Base-by-base conservation (phyloP, 306 rosid species). In the Ammopiptanthus mongolicus region DNA sequence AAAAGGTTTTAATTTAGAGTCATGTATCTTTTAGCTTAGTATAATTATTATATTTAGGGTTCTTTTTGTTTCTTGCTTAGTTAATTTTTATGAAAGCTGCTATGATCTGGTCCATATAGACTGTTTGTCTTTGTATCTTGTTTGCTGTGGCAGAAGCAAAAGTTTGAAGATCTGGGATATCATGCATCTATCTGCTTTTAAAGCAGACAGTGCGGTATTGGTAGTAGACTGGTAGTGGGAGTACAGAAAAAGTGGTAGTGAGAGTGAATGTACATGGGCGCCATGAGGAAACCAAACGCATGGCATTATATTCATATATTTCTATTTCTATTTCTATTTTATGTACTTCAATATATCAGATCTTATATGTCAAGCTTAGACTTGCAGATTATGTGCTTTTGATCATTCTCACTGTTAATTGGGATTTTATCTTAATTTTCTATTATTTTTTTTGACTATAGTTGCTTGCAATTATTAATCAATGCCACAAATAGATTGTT, bases 121-220 rank as follows among this genome's bases (percentile, higher is more conserved):
- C 82, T 69, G 79, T 82, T 55, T 83, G 80, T 86, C 82, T 80
- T 84, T 86, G 81, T 79, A 78, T 74, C 76, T 78, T 81, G 77
- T 83, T 86, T 71, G 80, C 13, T 78, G 31, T 80, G 74, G 62
- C 68, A 67, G 84, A 81, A 78, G 86, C 77, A 84, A 84, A 84
- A 78, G 86, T 57, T 70, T 41, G 31, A 81, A 77, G 75, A 78
- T 83, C 77, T 86, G 79, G 74, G 76, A 72, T 84, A 86, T 78
- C 65, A 78, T 85, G 57, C 25, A 47, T 71, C 75, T 71, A 47
- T 71, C 75, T 71, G 82, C 86, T 86, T 84, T 84, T 75, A 60
- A 81, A 81, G 86, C 78, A 78, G 76, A 82, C 80, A 71, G 71
- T 81, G 84, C 46, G 82, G 74, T 73, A 81, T 84, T 81, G 65